Evolutionary conservation across 495 filamentous ascomycete genomes (phyloP).

Genomic region (Xylaria bambusicola): DNA sequence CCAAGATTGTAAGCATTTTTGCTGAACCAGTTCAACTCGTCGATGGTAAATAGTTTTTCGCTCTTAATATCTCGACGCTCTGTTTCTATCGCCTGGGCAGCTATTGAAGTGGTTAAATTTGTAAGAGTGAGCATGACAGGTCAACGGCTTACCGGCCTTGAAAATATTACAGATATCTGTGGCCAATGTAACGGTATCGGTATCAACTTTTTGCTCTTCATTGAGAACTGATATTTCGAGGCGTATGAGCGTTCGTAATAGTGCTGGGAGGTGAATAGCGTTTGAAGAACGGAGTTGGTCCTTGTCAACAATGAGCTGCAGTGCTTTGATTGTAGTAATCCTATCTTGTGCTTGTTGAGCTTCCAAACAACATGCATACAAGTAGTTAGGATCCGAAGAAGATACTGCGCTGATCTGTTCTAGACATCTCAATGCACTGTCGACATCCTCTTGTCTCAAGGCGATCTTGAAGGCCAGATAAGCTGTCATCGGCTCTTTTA

Average conservation of each 20-base stretch:
- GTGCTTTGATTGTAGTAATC: slow-evolving; percentile 53
- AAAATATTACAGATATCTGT: slow-evolving; percentile 63
- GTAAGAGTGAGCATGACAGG: neutral
- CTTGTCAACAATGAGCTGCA: slow-evolving; percentile 56
- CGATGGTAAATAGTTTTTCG: slow-evolving; percentile 51
- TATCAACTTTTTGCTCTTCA: slow-evolving; percentile 27
- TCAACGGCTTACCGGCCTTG: slow-evolving; percentile 55
- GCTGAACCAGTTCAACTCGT: slow-evolving; percentile 80
- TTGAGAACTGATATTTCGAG: slow-evolving; percentile 60
- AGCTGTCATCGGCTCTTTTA: slow-evolving; percentile 62
- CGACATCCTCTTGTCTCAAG: slow-evolving; percentile 57
- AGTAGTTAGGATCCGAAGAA: slow-evolving; percentile 55
- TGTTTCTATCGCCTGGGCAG: slow-evolving; percentile 50
- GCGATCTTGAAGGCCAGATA: slow-evolving; percentile 78
- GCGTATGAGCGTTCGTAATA: slow-evolving; percentile 65
- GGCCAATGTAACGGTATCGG: slow-evolving; percentile 29
- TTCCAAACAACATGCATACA: slow-evolving; percentile 77
- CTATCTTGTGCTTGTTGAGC: slow-evolving; percentile 67
- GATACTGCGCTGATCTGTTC: slow-evolving; percentile 24
- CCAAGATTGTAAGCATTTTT: slow-evolving; percentile 76
- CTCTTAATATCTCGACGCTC: slow-evolving; percentile 32
- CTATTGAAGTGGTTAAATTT: slow-evolving; percentile 22
- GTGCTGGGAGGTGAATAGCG: slow-evolving; percentile 64
- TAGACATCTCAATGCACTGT: slow-evolving; percentile 49
- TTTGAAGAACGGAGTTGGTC: slow-evolving; percentile 52